Evolutionary conservation across 2,329 filamentous ascomycete species (phyloP), one percentile per base, ranked within the genome.

Genomic region (Lojkania enalia): DNA sequence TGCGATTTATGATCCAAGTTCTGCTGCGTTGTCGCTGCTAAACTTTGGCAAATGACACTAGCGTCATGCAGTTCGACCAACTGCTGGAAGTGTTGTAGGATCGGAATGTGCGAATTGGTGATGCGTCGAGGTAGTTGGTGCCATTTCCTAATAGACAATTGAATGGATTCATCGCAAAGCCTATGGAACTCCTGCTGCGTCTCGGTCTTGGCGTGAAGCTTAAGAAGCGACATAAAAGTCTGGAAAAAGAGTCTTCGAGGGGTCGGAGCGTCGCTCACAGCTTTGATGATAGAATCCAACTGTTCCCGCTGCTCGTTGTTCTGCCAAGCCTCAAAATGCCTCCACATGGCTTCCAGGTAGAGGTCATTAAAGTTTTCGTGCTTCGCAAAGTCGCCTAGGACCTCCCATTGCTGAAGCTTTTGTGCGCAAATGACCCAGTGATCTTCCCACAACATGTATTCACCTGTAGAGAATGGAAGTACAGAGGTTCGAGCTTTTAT

Each of bases 401-500:
- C 92, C 60, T 99, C 94, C 94, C 94, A 99, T 66, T 99, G 95
- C 69, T 99, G 95, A 35, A 99, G 78, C 73, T 99, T 99, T 72
- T 97, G 90, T 0, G 92, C 94, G 68, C 94, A 99, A 38, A 96
- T 80, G 31, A 99, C 86, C 94, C 94, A 99, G 60, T 99, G 95
- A 64, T 99, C 94, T 71, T 99, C 94, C 94, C 94, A 99, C 1
- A 99, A 81, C 82, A 95, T 96, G 71, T 99, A 99, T 71, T 99
- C 94, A 21, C 86, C 90, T 60, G 95, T 88, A 1, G 92, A 96
- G 70, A 96, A 97, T 0, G 94, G 92, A 49, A 97, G 84, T n/a
- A 92, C 89, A 39, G 91, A 94, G 0, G 92, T 97, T 35, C 95
- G 84, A 33, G 95, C 94, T 70, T 97, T 99, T 68, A 99, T 90